phyloP scores from a whole-genome alignment of 129 eudicot genomes.

The Pseudognaphalium luteoalbum region DNA sequence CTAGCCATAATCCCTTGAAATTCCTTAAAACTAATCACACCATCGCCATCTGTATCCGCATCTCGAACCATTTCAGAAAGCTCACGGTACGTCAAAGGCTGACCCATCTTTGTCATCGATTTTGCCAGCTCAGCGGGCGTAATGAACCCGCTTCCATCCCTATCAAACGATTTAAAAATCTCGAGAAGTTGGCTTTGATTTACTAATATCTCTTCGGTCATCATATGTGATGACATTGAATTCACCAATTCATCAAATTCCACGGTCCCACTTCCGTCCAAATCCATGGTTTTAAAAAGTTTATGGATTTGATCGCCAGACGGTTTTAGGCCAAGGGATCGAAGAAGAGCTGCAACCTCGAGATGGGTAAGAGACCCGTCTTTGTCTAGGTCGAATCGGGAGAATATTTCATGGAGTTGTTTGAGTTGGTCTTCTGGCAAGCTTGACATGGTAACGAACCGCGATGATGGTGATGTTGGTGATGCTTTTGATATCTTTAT shows the following conservation, averaged over 20 bases:
- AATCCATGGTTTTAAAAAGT: slow-evolving; percentile 49
- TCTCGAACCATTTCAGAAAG: slow-evolving; percentile 54
- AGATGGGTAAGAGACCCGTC: slow-evolving; percentile 62
- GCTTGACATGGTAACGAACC: slow-evolving; percentile 24
- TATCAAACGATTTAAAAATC: slow-evolving; percentile 51
- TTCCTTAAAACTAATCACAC: slow-evolving; percentile 58
- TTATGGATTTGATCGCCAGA: slow-evolving; percentile 51
- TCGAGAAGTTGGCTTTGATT: slow-evolving; percentile 47
- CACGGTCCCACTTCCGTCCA: slow-evolving; percentile 52
- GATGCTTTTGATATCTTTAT: background rate
- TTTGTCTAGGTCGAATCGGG: slow-evolving; percentile 56
- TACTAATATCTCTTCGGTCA: slow-evolving; percentile 34
- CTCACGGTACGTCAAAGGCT: slow-evolving; percentile 58
- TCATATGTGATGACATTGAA: slow-evolving; percentile 46
- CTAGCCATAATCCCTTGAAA: slow-evolving; percentile 58
- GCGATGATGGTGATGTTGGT: background rate
- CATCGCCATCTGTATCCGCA: slow-evolving; percentile 66
- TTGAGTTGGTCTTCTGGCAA: slow-evolving; percentile 47
- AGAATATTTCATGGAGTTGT: slow-evolving; percentile 49
- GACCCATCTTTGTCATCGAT: slow-evolving; percentile 72
- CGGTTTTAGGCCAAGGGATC: slow-evolving; percentile 60
- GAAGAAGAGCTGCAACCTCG: slow-evolving; percentile 68
- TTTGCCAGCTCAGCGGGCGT: slow-evolving; percentile 69
- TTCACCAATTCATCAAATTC: slow-evolving; percentile 58
- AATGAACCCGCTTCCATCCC: slow-evolving; percentile 62